Evolutionary conservation across 805 yeast genomes (phyloP).

Genomic region (Sugiyamaella valdiviana): DNA sequence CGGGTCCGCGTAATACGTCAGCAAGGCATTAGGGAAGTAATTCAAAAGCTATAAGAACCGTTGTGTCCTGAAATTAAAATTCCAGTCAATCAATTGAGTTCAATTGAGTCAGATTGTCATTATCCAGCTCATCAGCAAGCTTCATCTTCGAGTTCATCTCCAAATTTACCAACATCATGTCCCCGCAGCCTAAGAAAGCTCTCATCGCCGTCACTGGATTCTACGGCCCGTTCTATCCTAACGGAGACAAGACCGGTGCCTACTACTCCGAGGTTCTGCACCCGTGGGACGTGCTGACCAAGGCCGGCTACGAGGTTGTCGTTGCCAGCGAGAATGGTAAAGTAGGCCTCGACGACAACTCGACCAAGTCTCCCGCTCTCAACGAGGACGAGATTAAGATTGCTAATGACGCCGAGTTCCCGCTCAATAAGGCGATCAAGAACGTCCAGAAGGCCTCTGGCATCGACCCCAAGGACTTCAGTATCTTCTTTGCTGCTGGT

Average conservation of each 20-base stretch:
- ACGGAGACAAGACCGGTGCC: slow-evolving; percentile 57
- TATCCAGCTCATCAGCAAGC: too few relatives aligned
- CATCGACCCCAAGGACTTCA: slow-evolving; percentile 44
- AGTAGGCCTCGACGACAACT: slow-evolving; percentile 54
- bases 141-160: too few relatives aligned
- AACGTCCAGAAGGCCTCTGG: slow-evolving; percentile 44
- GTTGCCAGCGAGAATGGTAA: slow-evolving; percentile 55
- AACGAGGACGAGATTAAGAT: slow-evolving; percentile 40
- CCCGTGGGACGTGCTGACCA: slow-evolving; percentile 45
- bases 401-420: slow-evolving; percentile 37
- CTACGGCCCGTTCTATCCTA: slow-evolving; percentile 42
- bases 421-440: slow-evolving; percentile 36
- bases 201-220: slow-evolving; percentile 19
- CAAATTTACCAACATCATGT: too few relatives aligned
- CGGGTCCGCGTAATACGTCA: too few relatives aligned
- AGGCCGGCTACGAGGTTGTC: slow-evolving; percentile 48
- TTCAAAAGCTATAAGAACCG: too few relatives aligned
- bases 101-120: too few relatives aligned
- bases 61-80: too few relatives aligned
- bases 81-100: too few relatives aligned
- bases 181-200: slow-evolving; percentile 14
- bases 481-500: slow-evolving; percentile 55
- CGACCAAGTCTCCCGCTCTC: slow-evolving; percentile 38
- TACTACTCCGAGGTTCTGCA: slow-evolving; percentile 55
- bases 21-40: too few relatives aligned